phyloP scores from a whole-genome alignment of 495 filamentous ascomycete species.

The Penicillium maclennaniae region DNA sequence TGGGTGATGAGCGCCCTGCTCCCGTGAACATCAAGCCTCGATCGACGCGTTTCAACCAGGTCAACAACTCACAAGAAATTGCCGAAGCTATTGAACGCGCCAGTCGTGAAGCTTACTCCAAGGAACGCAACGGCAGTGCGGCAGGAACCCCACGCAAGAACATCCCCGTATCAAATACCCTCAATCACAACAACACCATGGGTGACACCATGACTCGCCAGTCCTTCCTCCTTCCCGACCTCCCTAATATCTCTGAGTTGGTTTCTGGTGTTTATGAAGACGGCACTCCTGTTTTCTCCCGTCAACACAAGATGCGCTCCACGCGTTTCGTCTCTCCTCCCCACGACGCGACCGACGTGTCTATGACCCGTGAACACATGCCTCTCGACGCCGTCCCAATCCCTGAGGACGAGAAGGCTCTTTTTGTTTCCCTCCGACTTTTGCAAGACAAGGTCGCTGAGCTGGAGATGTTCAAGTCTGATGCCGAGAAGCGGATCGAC shows the following conservation, averaged over 20 bases:
- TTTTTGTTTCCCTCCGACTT: constrained; percentile 63
- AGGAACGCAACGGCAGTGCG: constrained; percentile 29
- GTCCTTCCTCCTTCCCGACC: constrained; percentile 63
- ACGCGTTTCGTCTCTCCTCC: constrained; percentile 55
- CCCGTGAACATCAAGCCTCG: constrained; percentile 44
- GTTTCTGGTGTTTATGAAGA: constrained; percentile 66
- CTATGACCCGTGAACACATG: constrained; percentile 40
- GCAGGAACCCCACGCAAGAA: constrained; percentile 23
- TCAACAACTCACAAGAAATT: constrained; percentile 44
- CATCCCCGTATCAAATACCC: constrained; percentile 8
- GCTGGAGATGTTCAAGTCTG: constrained; percentile 57
- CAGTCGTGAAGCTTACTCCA: constrained; percentile 38
- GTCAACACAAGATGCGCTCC: constrained; percentile 44
- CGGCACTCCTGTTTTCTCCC: constrained; percentile 60
- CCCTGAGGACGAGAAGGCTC: constrained; percentile 64
- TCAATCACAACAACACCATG: constrained; percentile 23
- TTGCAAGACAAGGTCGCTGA: constrained; percentile 63
- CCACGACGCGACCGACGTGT: constrained; percentile 37
- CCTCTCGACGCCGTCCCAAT: constrained; percentile 62
- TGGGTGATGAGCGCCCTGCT: constrained; percentile 50
- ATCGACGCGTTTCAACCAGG: constrained; percentile 53
- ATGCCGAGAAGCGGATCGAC: constrained; percentile 52
- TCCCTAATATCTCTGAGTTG: constrained; percentile 68
- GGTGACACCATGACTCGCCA: constrained; percentile 46
- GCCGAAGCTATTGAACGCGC: constrained; percentile 44